Conservation (phyloP, 306 rosid species). For the Malus orientalis region DNA sequence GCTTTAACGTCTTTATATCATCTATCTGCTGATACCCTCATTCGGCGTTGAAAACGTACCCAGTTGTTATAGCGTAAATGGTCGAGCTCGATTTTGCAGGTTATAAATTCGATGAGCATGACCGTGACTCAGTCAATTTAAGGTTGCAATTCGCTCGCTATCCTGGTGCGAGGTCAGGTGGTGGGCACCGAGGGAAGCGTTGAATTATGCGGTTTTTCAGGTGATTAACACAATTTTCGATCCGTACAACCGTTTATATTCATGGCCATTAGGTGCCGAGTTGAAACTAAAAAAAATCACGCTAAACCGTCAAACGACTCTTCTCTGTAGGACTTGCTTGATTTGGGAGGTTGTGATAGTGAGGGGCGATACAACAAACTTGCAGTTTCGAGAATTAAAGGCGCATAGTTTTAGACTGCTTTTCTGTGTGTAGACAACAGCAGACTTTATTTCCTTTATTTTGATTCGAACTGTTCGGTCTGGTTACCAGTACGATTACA, state of each 20-base stretch:
- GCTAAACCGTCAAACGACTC: slow-evolving; percentile 54
- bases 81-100: slow-evolving; percentile 95
- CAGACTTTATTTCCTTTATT: slow-evolving; percentile 24
- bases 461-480: slow-evolving; percentile 11
- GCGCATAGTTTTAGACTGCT: slow-evolving; percentile 40
- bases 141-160: slow-evolving; percentile 97
- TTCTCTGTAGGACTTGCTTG: slow-evolving; percentile 71
- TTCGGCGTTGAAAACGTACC: slow-evolving; percentile 40
- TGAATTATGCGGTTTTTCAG: slow-evolving; percentile 60
- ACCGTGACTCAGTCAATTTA: slow-evolving; percentile 86
- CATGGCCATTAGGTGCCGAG: slow-evolving; percentile 34
- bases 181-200: slow-evolving; percentile 91
- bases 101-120: slow-evolving; percentile 93
- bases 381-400: slow-evolving; percentile 41
- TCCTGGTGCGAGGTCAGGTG: slow-evolving; percentile 99
- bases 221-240: slow-evolving; percentile 53
- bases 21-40: slow-evolving; percentile 43
- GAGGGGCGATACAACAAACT: slow-evolving; percentile 45
- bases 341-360: slow-evolving; percentile 44
- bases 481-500: neutral
- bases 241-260: slow-evolving; percentile 33
- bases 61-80: slow-evolving; percentile 57
- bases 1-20: slow-evolving; percentile 34
- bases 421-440: slow-evolving; percentile 27
- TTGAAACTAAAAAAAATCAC: slow-evolving; percentile 32